Evolutionary conservation across 768 basidiomycete species (phyloP).

Genomic region (Cystobasidium tubakii): DNA sequence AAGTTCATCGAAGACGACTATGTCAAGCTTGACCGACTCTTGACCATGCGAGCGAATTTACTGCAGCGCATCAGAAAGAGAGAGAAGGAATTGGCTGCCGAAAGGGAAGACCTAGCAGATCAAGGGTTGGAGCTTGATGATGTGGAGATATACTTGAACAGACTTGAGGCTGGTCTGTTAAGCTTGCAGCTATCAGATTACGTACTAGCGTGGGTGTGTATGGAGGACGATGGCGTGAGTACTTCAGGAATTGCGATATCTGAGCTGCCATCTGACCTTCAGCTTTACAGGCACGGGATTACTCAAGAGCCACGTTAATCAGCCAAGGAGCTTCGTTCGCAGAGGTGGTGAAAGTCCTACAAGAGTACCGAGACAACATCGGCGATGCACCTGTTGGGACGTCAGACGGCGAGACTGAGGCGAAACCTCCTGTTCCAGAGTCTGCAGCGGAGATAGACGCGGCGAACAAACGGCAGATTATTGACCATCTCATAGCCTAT

Average conservation of each 20-base stretch:
- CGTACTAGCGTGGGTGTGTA: conserved; percentile 84
- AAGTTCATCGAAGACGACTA: conserved; percentile 93
- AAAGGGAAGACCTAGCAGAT: conserved; percentile 56
- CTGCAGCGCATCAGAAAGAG: conserved; percentile 58
- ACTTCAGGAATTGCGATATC: background rate
- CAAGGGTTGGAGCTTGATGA: conserved; percentile 60
- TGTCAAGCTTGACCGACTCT: conserved; percentile 86
- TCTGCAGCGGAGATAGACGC: conserved; percentile 59
- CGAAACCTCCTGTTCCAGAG: conserved; percentile 46
- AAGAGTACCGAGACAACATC: conserved; percentile 67
- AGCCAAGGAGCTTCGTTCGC: conserved; percentile 66
- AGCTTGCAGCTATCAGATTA: conserved; percentile 88
- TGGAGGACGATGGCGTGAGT: conserved; percentile 96
- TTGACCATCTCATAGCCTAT: conserved; percentile 41
- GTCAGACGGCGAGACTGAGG: conserved; percentile 43
- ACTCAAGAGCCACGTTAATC: conserved; percentile 67
- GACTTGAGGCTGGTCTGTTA: conserved; percentile 79
- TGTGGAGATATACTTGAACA: conserved; percentile 74
- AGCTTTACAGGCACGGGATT: conserved; percentile 63
- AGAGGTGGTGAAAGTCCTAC: conserved; percentile 67
- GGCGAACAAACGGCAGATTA: conserved; percentile 52
- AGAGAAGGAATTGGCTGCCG: conserved; percentile 56
- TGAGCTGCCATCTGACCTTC: background rate
- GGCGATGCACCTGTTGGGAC: conserved; percentile 51
- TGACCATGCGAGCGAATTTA: conserved; percentile 76